Percentiles rank a stretch among this genome's conserved stretches.
These are phyloP conservation scores for Pneumocystis sp. DNA, from an alignment of 1,139 yeast species.

Conservation along the genomic window DNA sequence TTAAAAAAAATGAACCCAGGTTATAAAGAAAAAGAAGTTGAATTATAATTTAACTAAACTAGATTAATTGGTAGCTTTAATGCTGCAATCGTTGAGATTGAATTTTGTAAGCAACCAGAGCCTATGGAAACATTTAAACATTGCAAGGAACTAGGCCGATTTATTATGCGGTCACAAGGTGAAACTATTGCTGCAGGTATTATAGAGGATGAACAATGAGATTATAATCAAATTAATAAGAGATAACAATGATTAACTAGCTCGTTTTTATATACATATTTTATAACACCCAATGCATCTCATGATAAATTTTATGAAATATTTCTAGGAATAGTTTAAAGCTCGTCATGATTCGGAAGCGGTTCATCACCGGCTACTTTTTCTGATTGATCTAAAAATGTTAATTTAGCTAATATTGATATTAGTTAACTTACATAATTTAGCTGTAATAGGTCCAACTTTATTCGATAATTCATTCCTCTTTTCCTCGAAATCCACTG, in stretches of 20 bases:
- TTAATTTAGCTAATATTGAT: background rate
- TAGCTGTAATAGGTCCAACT: constrained; percentile 87
- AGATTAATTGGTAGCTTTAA: constrained; percentile 27
- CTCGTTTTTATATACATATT: background rate
- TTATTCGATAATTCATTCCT: constrained; percentile 68
- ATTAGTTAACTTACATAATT: constrained; percentile 33
- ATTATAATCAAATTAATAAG: background rate
- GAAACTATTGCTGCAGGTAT: constrained; percentile 78
- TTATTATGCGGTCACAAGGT: constrained; percentile 78
- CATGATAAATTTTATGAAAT: background rate
- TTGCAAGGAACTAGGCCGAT: constrained; percentile 56
- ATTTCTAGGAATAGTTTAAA: background rate
- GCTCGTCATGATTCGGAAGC: background rate
- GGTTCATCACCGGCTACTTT: background rate
- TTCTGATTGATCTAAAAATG: background rate
- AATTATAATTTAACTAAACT: background rate
- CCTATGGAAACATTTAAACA: constrained; percentile 50
- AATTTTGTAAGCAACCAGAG: constrained; percentile 36
- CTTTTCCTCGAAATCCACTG: constrained; percentile 90
- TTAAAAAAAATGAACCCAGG: constrained; percentile 36
- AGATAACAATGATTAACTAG: background rate
- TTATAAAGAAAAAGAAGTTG: constrained; percentile 28
- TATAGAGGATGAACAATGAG: constrained; percentile 3
- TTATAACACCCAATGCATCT: background rate
- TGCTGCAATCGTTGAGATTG: constrained; percentile 56